These are phyloP conservation scores for Hyaloscypha bicolor DNA, from an alignment of 495 filamentous ascomycete species.

Conservation along the genomic window DNA sequence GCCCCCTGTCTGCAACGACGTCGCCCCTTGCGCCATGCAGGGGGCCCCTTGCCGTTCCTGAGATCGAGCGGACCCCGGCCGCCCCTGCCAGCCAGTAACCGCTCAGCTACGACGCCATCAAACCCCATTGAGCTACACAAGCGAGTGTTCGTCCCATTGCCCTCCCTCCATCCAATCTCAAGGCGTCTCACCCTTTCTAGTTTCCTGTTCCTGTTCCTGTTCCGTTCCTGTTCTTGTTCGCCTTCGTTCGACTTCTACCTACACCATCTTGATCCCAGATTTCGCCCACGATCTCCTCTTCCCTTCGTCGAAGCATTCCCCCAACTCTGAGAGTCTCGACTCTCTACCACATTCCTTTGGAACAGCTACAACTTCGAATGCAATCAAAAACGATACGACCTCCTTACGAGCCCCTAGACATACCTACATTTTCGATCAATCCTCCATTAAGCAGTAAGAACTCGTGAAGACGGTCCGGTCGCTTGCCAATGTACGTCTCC, in stretches of 20 bases:
- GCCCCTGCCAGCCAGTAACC: neutral
- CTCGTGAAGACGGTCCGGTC: constrained; percentile 18
- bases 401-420: neutral
- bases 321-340: constrained; percentile 47
- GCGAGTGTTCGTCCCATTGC: too few relatives aligned
- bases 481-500: constrained; percentile 20
- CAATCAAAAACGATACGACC: constrained; percentile 12
- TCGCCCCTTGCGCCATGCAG: too few relatives aligned
- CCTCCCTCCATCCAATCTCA: neutral
- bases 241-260: constrained; percentile 37
- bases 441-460: constrained; percentile 11
- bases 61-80: neutral
- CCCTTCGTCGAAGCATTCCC: constrained; percentile 34
- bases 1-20: too few relatives aligned
- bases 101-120: neutral
- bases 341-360: constrained; percentile 66
- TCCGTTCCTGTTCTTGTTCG: constrained; percentile 34
- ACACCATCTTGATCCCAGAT: constrained; percentile 18
- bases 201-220: constrained; percentile 24
- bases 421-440: neutral
- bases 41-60: neutral
- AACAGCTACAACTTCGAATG: constrained; percentile 36
- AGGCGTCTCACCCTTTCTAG: constrained; percentile 1
- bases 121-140: neutral
- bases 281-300: constrained; percentile 18